Evolutionary conservation across 2,329 filamentous ascomycete species (phyloP), one percentile per base, ranked within the genome.

Genomic region (Pestalotiopsis sp.): DNA sequence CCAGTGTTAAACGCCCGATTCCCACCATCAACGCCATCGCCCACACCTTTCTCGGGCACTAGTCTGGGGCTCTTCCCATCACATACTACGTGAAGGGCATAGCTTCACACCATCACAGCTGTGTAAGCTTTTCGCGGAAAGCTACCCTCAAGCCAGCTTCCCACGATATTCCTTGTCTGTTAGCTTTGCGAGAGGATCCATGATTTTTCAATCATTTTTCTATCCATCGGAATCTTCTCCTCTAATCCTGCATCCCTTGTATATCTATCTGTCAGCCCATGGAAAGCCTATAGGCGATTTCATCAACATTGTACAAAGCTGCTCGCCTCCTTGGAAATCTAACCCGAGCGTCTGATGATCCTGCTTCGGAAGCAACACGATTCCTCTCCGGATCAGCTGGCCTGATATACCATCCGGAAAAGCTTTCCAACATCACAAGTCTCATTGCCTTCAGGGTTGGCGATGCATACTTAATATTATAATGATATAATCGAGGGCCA

Each of bases 401-500:
- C 57, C 63, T 69, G 38, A 44, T 65, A 57, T 57, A 58, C 40
- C 64, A 40, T n/a, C 58, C 26, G 58, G 14, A 17, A 38, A 20
- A 17, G 4, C 17, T 20, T 17, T 30, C 14, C 7, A 26, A 39
- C 30, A 39, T 11, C 17, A 39, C 13, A 14, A 35, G 20, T 20
- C 14, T 22, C 17, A 61, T 52, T 52, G 30, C 56, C 56, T 70
- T 62, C 65, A 65, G 65, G 69, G 65, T 44, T 68, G 64, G 70
- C 67, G 13, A 74, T 76, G 74, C 69, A 70, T 55, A 55, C 64
- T 55, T 70, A 66, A 69, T 66, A 68, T 22, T 64, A 55, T 70
- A 67, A 70, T 75, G 73, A 66, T 66, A 75, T 75, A 72, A 57
- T 72, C 70, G 67, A 70, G 68, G 64, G 48, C 65, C 69, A 68